Base-by-base conservation (phyloP, 2,329 filamentous ascomycete species). In the Fusarium beomiforme region DNA sequence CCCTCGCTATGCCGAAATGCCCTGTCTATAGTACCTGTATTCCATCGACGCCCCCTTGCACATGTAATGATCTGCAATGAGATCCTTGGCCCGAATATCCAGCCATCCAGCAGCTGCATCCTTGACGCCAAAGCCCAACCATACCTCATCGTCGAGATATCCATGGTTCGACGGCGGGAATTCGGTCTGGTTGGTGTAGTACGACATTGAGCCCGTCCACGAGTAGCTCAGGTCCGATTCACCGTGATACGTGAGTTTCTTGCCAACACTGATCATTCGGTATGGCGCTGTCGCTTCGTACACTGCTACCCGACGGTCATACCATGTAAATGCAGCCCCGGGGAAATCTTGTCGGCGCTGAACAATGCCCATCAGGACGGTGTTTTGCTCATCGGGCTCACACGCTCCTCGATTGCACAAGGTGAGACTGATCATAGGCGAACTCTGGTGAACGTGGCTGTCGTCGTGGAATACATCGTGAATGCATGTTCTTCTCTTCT, bases 241-340 rank as follows among this genome's bases (percentile, higher is more conserved):
- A n/a, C 72, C 72, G 59, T 74, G 69, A 24, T 74, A 74, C 33
- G 69, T 70, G 23, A 74, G 57, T 46, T 62, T 74, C 47, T 68
- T 74, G 63, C 72, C 72, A 49, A 73, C 72, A 17, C 72, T 74
- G 34, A 74, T 44, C 72, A 74, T 74, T 6, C 64, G 56, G 37
- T 74, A 74, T 11, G 72, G 71, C 23, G 69, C 23, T 10, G 43
- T 47, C 21, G 72, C 42, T 41, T 66, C 63, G 44, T 74, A 74
- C 23, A 70, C 69, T 16, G 58, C 71, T 23, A 74, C 61, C 23
- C 69, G 66, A 12, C 67, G 69, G 42, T 74, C 71, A 46, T 74
- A 74, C 72, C 72, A 74, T 9, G 59, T 61, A 26, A 51, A 68
- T 13, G 57, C 60, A 3, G 51, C 36, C 1, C 19, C 13, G 1